Base-by-base conservation (phyloP, 2,329 filamentous ascomycete species). In the Fusarium newnesense region DNA sequence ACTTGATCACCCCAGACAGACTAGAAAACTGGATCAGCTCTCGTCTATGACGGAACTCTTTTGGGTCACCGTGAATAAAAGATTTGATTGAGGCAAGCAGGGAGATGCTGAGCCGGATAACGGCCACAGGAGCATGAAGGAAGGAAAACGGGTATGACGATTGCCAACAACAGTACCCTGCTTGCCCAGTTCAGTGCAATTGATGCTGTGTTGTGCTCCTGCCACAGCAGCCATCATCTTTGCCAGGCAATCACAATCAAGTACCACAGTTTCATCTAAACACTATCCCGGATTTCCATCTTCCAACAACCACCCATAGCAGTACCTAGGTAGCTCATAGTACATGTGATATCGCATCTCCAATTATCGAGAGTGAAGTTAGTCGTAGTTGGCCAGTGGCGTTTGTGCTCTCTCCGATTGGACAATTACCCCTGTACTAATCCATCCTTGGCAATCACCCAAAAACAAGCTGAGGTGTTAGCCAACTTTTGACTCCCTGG, bases 311-410 rank as follows among this genome's bases (percentile, higher is more conserved):
- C 58, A 67, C 54, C 44, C 56, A 36, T 32, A 40, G 32, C 26
- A 30, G 34, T 24, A 24, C 24, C 24, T 24, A 24, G 24, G 24
- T 58, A 65, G 56, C 37, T 40, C 44, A 62, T 60, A 74, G 60
- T 59, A 74, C 49, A 67, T 66, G 72, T 67, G 70, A 69, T 72
- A 72, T 72, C 32, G 53, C 32, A 58, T 61, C 37, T 63, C 67
- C 68, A 71, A 68, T 71, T 69, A 60, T 68, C 42, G 32, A 67
- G 54, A 61, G 69, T 72, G 76, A 77, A 64, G 73, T 78, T 73
- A 71, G 65, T 72, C 60, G 62, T 77, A 42, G 69, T 76, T 64
- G 73, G 67, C 63, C 63, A 65, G 69, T 64, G 68, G 60, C n/a
- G 40, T 52, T 19, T 62, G 37, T 47, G 39, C 57, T 56, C 26